Evolutionary conservation across 2,329 filamentous ascomycete genomes (phyloP).

Genomic region (Aureobasidium lini): DNA sequence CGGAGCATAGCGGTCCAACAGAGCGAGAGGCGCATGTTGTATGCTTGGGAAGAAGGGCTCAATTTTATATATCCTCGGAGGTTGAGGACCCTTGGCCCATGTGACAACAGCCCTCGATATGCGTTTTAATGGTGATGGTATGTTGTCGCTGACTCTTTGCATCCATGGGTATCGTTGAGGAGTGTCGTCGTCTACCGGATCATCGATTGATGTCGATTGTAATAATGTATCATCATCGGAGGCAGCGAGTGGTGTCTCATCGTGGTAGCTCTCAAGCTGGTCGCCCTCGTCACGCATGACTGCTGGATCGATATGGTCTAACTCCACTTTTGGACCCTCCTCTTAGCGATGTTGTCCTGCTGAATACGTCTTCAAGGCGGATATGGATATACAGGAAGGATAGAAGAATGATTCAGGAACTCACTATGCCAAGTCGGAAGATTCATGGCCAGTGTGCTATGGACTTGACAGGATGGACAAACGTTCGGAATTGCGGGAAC

Average conservation of each 20-base stretch:
- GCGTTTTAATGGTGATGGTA: constrained; percentile 22
- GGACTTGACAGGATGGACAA: constrained; percentile 1
- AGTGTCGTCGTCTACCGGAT: constrained; percentile 13
- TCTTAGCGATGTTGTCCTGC: constrained; percentile 15
- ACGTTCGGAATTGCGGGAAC: constrained; percentile 5
- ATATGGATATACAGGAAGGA: background rate
- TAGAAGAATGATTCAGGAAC: background rate
- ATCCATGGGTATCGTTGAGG: constrained; percentile 18
- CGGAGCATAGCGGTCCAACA: constrained; percentile 58
- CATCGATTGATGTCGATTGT: constrained; percentile 21
- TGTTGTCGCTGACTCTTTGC: constrained; percentile 19
- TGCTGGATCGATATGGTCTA: constrained; percentile 13
- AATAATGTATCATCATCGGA: constrained; percentile 24
- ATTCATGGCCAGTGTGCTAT: background rate
- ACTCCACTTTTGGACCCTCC: constrained; percentile 12
- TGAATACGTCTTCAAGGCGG: background rate
- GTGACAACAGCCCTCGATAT: constrained; percentile 19
- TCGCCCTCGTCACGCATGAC: constrained; percentile 16
- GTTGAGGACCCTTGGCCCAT: constrained; percentile 44
- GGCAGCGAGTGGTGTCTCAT: constrained; percentile 16
- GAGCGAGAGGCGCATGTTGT: constrained; percentile 58
- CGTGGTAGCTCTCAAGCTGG: constrained; percentile 23
- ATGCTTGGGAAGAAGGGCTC: constrained; percentile 53
- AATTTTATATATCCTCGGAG: constrained; percentile 42
- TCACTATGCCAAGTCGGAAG: constrained; percentile 4